These are phyloP conservation scores for Gossypium bickii DNA, from an alignment of 345 rosid species.

Conservation along the genomic window DNA sequence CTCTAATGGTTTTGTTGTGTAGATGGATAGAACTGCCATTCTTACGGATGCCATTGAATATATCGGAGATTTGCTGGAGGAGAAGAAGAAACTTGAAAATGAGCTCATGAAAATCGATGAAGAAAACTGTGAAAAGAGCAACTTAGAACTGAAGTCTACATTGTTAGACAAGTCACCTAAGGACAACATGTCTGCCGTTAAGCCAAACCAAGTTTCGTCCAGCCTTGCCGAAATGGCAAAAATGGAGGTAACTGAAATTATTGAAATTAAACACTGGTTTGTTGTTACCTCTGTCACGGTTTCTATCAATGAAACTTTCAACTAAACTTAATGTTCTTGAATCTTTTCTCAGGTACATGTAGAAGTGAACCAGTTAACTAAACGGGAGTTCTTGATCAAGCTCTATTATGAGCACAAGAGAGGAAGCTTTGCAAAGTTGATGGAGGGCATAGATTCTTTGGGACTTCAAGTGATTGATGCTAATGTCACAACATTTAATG, in stretches of 20 bases:
- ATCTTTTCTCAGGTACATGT: slow-evolving; percentile 41
- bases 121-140: slow-evolving; percentile 26
- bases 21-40: slow-evolving; percentile 75
- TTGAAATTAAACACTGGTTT: background rate
- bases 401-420: slow-evolving; percentile 33
- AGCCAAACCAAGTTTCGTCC: slow-evolving; percentile 19
- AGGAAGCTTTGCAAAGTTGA: slow-evolving; percentile 57
- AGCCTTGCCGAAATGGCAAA: slow-evolving; percentile 6
- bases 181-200: slow-evolving; percentile 10
- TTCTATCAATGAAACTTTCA: background rate
- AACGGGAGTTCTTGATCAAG: slow-evolving; percentile 51
- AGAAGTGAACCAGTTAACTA: slow-evolving; percentile 51
- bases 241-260: slow-evolving; percentile 29
- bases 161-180: slow-evolving; percentile 17
- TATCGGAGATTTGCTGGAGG: slow-evolving; percentile 45
- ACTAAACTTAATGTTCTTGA: background rate
- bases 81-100: slow-evolving; percentile 48
- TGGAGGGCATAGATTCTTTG: slow-evolving; percentile 49
- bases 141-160: slow-evolving; percentile 18
- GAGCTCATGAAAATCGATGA: slow-evolving; percentile 55
- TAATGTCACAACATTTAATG: slow-evolving; percentile 53
- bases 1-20: slow-evolving; percentile 4
- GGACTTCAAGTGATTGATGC: slow-evolving; percentile 63
- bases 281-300: background rate
- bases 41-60: slow-evolving; percentile 73